phyloP scores from a whole-genome alignment of 2,329 filamentous ascomycete species.

The Teratosphaeria gauchensis region DNA sequence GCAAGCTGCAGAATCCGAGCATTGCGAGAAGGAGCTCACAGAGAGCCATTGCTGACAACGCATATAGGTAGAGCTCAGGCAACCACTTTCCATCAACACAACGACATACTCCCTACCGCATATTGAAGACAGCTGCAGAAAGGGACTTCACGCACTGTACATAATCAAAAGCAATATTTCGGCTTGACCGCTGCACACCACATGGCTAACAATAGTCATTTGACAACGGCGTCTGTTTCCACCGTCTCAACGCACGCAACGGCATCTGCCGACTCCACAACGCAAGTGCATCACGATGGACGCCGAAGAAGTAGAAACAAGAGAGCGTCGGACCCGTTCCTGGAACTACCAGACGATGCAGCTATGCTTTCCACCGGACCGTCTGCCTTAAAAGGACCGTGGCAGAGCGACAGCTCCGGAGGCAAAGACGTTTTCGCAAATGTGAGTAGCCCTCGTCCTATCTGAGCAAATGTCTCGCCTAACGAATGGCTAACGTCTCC shows the following conservation, averaged over 20 bases:
- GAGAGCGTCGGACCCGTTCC: slow-evolving; percentile 19
- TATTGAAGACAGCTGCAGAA: background rate
- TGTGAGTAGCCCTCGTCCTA: slow-evolving; percentile 8
- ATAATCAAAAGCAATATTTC: slow-evolving; percentile 1
- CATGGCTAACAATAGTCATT: background rate
- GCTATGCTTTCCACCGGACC: slow-evolving; percentile 11
- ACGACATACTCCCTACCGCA: background rate
- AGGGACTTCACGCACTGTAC: background rate
- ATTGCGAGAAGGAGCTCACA: background rate
- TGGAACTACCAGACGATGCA: slow-evolving; percentile 19
- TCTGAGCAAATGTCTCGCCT: slow-evolving; percentile 1
- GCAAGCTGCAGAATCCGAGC: background rate
- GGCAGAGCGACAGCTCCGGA: slow-evolving; percentile 5
- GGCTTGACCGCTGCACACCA: background rate
- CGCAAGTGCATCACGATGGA: slow-evolving; percentile 11
- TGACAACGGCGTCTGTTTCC: background rate
- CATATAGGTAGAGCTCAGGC: background rate
- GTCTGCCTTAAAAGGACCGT: slow-evolving; percentile 9
- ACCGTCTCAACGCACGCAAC: background rate
- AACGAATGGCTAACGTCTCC: background rate
- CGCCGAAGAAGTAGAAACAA: slow-evolving; percentile 14
- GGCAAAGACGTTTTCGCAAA: slow-evolving; percentile 15
- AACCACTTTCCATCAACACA: background rate
- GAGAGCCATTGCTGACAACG: background rate
- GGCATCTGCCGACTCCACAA: background rate